Base-by-base conservation (phyloP, 768 basidiomycete genomes). In the Boletus insuetus region DNA sequence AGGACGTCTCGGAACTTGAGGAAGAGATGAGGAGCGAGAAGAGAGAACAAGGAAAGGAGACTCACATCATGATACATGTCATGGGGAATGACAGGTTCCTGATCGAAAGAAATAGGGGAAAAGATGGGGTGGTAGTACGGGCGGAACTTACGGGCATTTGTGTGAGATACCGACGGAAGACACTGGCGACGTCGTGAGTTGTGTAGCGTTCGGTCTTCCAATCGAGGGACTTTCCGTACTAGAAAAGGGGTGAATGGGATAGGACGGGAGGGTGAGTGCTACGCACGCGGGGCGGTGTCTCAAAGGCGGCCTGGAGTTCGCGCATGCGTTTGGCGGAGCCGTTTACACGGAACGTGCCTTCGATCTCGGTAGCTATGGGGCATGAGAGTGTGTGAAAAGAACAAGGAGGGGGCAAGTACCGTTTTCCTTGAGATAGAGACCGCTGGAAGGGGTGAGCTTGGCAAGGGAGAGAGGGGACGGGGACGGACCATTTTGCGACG, bases 301-400 rank as follows among this genome's bases (percentile, higher is more conserved):
- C 97, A 62, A 99, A 99, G 24, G 84, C 75, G 6, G 85, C 84
- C 70, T 99, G 97, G 9, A 99, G 82, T 20, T 98, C 94, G 53
- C 93, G 87, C 92, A 96, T 99, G 37, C 96, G 86, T 70, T 90
- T 95, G 56, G 82, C 87, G 38, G 93, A 95, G n/a, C 96, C 96
- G 58, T 86, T 97, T 29, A 98, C 89, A 46, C 97, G 90, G 70
- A 99, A 99, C 0, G 91, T 91, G 17, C 96, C 96, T 59, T 89
- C 84, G 11, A 95, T 84, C 73, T 95, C 93, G 17, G 95, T 98
- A 19, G 93, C 94, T 81, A 64, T 13, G 53, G 7, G 40, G 47
- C 0, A 16, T 60, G 47, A 55, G 47, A 14, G 41, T 29, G 47
- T 42, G 46, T 5, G 20, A 3, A 10, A 39, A 31, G 31, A 45